Evolutionary conservation across 208 protist species (phyloP).

Genomic region (Trypanosoma brucei): DNA sequence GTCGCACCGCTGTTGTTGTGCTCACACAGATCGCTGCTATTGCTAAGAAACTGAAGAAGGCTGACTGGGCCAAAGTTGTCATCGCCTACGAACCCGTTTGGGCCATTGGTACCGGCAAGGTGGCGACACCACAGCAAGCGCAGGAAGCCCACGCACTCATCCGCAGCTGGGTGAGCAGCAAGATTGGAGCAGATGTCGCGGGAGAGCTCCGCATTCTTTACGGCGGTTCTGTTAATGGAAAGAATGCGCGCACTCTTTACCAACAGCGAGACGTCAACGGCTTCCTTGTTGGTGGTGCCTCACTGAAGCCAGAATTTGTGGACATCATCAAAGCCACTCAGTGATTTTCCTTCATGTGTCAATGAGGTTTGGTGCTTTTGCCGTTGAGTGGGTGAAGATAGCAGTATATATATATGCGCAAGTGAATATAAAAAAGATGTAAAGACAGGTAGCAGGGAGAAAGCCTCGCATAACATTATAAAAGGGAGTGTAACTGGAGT

Average conservation of each 20-base stretch:
- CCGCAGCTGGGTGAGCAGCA: conserved; percentile 84
- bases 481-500: too few species aligned
- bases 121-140: conserved; percentile 95
- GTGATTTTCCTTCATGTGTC: neutral
- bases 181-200: conserved; percentile 90
- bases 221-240: conserved; percentile 94
- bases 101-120: conserved; percentile 98
- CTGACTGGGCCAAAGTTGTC: conserved; percentile 91
- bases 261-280: conserved; percentile 96
- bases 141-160: conserved; percentile 91
- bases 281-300: conserved; percentile 98
- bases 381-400: too few species aligned
- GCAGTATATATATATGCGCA: too few species aligned
- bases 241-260: conserved; percentile 90
- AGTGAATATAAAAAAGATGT: too few species aligned
- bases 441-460: too few species aligned
- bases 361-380: neutral
- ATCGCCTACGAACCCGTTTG: conserved; percentile 99
- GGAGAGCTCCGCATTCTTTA: conserved; percentile 94
- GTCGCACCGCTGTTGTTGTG: conserved; percentile 90
- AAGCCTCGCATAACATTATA: too few species aligned
- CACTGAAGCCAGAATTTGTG: conserved; percentile 95
- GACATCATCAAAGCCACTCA: conserved; percentile 91
- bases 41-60: conserved; percentile 48
- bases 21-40: conserved; percentile 89